Percentiles rank a stretch among this genome's conserved stretches.
phyloP scores from a whole-genome alignment of 352 stramenopile species.

The Phytophthora hibernalis region DNA sequence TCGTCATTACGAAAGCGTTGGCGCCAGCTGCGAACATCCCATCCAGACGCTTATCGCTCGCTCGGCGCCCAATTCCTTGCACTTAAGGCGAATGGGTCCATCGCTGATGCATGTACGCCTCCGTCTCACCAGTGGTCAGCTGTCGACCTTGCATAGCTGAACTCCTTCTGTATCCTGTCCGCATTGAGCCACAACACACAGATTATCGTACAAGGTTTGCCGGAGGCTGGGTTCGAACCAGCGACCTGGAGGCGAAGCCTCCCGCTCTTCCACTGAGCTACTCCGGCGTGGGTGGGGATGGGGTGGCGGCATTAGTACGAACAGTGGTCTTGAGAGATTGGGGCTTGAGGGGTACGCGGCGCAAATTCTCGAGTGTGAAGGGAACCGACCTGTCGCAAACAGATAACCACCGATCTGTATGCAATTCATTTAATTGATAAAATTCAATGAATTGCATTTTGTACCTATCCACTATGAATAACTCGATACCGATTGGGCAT shows the following conservation, averaged over 20 bases:
- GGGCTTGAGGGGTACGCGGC: too few relatives aligned
- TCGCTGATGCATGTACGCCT: not conserved
- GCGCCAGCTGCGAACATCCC: not conserved
- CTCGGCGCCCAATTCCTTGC: not conserved
- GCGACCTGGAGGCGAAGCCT: not conserved
- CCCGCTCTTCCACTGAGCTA: not conserved
- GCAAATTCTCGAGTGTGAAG: too few relatives aligned
- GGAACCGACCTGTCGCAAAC: too few relatives aligned
- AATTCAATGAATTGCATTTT: too few relatives aligned
- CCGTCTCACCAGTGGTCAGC: not conserved
- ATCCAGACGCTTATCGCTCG: not conserved
- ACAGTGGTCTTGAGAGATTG: too few relatives aligned
- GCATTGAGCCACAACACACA: too few relatives aligned
- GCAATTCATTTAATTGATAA: too few relatives aligned
- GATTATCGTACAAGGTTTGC: not conserved
- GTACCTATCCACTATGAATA: too few relatives aligned
- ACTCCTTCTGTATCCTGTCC: too few relatives aligned
- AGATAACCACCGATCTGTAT: too few relatives aligned
- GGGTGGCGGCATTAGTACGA: too few relatives aligned
- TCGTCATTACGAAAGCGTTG: slow-evolving; percentile 4
- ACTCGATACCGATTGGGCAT: too few relatives aligned
- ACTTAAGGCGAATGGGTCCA: not conserved
- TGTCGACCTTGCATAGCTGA: not conserved
- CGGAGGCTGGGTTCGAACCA: not conserved
- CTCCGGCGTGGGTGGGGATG: not conserved